These are phyloP conservation scores for Drosera spatulata DNA, from an alignment of 179 eudicot species.

Conservation along the genomic window DNA sequence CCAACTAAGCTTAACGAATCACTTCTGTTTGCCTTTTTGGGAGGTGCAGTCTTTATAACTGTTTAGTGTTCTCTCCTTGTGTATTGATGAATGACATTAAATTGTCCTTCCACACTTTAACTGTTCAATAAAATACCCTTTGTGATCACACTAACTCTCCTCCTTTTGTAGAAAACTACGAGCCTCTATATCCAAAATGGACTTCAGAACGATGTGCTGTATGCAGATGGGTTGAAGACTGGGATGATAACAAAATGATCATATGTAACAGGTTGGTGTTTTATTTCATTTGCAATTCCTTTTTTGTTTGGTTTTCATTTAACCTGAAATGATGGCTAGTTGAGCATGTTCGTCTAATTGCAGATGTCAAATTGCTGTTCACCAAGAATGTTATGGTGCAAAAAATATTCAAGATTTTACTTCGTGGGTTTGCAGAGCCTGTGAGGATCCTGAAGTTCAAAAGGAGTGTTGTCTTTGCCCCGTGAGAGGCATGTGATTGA, in stretches of 20 bases:
- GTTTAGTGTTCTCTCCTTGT: not conserved
- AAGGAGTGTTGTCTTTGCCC: conserved; percentile 95
- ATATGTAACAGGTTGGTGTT: conserved; percentile 73
- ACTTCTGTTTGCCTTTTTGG: conserved; percentile 48
- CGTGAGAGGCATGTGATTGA: conserved; percentile 53
- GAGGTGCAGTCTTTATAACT: conserved; percentile 27
- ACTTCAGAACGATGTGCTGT: conserved; percentile 91
- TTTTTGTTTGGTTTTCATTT: conserved; percentile 1
- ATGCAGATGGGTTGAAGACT: conserved; percentile 91
- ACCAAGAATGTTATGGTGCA: conserved; percentile 92
- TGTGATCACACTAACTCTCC: not conserved
- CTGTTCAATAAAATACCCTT: not conserved
- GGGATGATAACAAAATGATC: conserved; percentile 76
- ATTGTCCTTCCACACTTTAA: not conserved
- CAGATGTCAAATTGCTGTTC: conserved; percentile 99
- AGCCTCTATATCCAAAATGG: conserved; percentile 75
- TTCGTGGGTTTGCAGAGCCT: conserved; percentile 94
- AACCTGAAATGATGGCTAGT: not conserved
- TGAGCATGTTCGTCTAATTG: too few species aligned
- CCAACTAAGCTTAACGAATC: conserved; percentile 42
- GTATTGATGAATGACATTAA: not conserved
- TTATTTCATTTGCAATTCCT: not conserved
- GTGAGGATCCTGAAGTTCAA: conserved; percentile 61
- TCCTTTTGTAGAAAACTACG: conserved; percentile 38
- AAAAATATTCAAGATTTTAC: conserved; percentile 49